Base-by-base conservation (phyloP, 2,329 filamentous ascomycete genomes). In the Penicillium sp. region DNA sequence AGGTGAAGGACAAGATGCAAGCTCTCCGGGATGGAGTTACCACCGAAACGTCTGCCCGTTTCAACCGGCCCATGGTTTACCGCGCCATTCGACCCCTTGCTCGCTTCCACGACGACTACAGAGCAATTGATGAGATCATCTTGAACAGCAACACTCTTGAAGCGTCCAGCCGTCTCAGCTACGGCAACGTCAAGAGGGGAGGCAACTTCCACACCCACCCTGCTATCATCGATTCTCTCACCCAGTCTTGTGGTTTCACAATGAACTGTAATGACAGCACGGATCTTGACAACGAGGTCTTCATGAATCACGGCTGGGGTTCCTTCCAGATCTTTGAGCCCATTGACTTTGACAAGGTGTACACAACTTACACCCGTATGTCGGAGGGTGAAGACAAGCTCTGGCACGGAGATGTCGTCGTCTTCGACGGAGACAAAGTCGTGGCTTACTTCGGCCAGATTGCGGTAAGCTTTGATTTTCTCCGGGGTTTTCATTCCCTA, bases 371-470 rank as follows among this genome's bases (percentile, higher is more conserved):
- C 42, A 48, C 37, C 10, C 42, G 17, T 5, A 58, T 58, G 56
- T 22, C 28, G 7, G 55, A 58, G 15, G 55, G 55, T 3, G 7
- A 28, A 1, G 43, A 47, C 17, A 45, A 47, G 31, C 35, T 58
- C 14, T 58, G 20, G 34, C 41, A 58, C 4, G 55, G 55, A 22
- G 55, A 58, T 48, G 43, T 58, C n/a, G 25, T 58, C 15, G 22
- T 58, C 25, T 47, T 58, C 4, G 67, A 61, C 31, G 55, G 64
- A n/a, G 57, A 59, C 8, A 56, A 60, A 8, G 55, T 70, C 37
- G 62, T 67, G 22, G 66, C 64, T 6, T 55, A 54, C 55, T 71
- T 63, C 47, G 54, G 57, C 17, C n/a, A 54, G n/a, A 51, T 70
- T 52, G 59, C 61, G 49, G 64, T 69, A 56, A 41, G 58, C 37